These are phyloP conservation scores for Talaromyces sp. DNA, from an alignment of 2,329 filamentous ascomycete genomes.

Conservation along the genomic window DNA sequence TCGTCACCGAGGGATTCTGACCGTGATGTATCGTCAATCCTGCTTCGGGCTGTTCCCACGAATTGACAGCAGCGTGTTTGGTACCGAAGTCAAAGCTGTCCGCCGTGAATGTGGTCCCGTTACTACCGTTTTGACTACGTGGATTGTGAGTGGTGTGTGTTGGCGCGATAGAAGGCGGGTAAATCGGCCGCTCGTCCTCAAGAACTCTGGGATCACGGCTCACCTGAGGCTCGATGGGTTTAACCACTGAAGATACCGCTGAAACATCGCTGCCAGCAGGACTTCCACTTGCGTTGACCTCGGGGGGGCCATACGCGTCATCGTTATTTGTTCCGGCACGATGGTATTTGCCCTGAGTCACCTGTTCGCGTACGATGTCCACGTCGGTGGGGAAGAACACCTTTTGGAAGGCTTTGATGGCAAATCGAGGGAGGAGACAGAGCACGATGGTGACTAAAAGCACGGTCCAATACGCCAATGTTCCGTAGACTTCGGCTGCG, in stretches of 20 bases:
- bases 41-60: constrained; percentile 39
- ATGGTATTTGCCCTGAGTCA: constrained; percentile 58
- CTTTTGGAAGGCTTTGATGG: constrained; percentile 83
- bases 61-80: constrained; percentile 40
- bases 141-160: constrained; percentile 76
- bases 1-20: constrained; percentile 80
- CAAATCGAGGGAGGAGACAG: constrained; percentile 82
- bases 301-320: constrained; percentile 51
- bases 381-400: constrained; percentile 90
- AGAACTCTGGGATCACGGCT: constrained; percentile 63
- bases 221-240: constrained; percentile 56
- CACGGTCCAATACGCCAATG: constrained; percentile 82
- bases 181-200: constrained; percentile 88
- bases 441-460: constrained; percentile 74
- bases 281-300: constrained; percentile 12
- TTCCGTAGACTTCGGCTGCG: constrained; percentile 72
- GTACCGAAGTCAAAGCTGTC: constrained; percentile 44
- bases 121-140: constrained; percentile 83
- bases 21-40: constrained; percentile 63
- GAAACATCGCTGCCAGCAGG: constrained; percentile 35
- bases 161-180: constrained; percentile 79
- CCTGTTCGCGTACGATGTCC: constrained; percentile 92
- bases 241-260: constrained; percentile 39
- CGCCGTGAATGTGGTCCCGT: constrained; percentile 81
- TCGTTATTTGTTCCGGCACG: constrained; percentile 33